Conservation (phyloP, 176 grass and related monocot species). For the Lolium perenne region DNA sequence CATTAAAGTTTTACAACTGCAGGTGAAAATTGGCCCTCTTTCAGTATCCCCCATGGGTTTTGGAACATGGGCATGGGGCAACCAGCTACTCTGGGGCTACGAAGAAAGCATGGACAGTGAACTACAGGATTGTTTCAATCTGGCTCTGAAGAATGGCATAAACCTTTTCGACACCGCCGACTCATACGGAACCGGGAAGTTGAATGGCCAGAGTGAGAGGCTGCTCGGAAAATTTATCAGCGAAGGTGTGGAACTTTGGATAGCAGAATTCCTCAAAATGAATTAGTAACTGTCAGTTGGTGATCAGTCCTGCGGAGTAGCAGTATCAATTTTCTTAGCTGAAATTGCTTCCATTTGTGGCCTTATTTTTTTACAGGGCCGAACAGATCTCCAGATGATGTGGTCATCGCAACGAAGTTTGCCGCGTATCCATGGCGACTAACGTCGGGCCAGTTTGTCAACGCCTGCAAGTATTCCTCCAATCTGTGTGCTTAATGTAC, state of each 20-base stretch:
- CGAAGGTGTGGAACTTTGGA: constrained; percentile 46
- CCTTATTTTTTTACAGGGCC: constrained; percentile 43
- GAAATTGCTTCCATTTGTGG: not conserved
- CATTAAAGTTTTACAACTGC: not conserved
- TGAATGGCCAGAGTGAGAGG: constrained; percentile 87
- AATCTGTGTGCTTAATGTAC: constrained; percentile 61
- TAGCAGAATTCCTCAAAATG: not conserved
- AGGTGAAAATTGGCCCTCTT: constrained; percentile 89
- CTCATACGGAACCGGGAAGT: constrained; percentile 85
- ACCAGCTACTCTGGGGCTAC: constrained; percentile 91
- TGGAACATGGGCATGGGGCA: constrained; percentile 97
- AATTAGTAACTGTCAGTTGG: not conserved
- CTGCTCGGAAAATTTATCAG: constrained; percentile 86
- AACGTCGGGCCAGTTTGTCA: constrained; percentile 91
- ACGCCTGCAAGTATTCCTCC: constrained; percentile 92
- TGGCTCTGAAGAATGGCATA: constrained; percentile 82
- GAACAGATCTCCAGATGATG: constrained; percentile 57
- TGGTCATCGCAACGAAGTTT: constrained; percentile 96
- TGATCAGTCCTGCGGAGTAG: not conserved
- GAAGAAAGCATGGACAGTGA: constrained; percentile 81
- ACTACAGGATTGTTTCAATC: constrained; percentile 81
- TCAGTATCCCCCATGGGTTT: constrained; percentile 90
- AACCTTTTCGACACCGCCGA: constrained; percentile 95
- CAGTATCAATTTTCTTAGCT: not conserved
- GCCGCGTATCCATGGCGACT: constrained; percentile 93